Conservation (phyloP, 176 grass and related monocot species). For the Zizania latifolia region DNA sequence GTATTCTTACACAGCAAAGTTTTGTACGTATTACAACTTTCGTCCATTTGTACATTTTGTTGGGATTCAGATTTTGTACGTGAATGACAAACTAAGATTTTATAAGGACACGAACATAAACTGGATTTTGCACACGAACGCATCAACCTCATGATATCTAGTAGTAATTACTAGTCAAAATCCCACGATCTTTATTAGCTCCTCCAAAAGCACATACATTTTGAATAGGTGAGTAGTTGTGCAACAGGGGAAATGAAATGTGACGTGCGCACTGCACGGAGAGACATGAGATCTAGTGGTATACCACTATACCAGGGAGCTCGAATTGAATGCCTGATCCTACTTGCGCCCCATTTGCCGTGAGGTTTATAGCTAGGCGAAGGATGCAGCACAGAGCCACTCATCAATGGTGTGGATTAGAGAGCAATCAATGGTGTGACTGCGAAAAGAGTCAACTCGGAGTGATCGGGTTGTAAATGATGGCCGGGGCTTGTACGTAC, state of each 20-base stretch:
- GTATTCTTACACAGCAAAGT: no score
- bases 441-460: conserved; percentile 25
- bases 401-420: conserved; percentile 15
- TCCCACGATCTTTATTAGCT: not conserved
- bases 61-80: no score
- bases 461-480: conserved; percentile 31
- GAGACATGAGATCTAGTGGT: not conserved
- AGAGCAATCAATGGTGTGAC: not conserved
- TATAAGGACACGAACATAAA: not conserved
- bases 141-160: no score
- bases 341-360: not conserved
- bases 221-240: not conserved
- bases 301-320: no score
- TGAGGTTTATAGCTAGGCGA: conserved; percentile 9
- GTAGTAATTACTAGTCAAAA: not conserved
- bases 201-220: not conserved
- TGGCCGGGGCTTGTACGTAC: not conserved
- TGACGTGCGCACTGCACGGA: not conserved
- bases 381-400: not conserved
- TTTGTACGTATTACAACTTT: no score
- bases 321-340: no score
- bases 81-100: not conserved
- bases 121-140: not conserved
- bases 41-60: no score
- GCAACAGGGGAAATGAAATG: not conserved